Base-by-base conservation (phyloP, 305 asterid species). In the Fraxinus greggii region DNA sequence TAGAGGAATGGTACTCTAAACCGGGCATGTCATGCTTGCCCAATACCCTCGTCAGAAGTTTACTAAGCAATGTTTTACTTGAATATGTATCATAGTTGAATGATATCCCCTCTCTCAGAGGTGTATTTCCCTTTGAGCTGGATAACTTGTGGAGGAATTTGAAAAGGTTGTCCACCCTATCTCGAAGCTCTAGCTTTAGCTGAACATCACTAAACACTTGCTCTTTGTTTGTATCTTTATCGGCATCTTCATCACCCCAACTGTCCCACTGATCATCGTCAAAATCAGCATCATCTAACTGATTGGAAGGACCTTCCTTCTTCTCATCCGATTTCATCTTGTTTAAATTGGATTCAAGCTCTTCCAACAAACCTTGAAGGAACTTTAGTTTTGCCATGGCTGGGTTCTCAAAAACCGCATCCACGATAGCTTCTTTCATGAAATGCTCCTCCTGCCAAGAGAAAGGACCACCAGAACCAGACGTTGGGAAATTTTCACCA, bases 401-500 rank as follows among this genome's bases (percentile, higher is more conserved):
- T 79, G 97, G 98, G 86, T 92, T 94, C 83, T 93, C 98, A 40
- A 96, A 90, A 85, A 96, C 84, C 7, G 98, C 97, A 87, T 96
- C 99, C 74, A 96, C 87, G 54, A 96, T 90, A 82, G 98, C 98
- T 82, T 93, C 99, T 91, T 96, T 95, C 93, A 96, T 91, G 91
- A 93, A 93, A 81, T 93, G 98, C 85, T 96, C 99, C 89, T 96
- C 99, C 89, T 96, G 97, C 99, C 99, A 96, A 79, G 99, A 91
- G 87, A 96, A 96, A 32, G 99, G 99, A 76, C 99, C 92, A 35
- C 81, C 91, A 56, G 98, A 89, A 81, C 99, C 97, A 26, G 98
- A 92, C 78, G 95, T 93, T 26, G 98, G 99, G 86, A 94, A 96
- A 88, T 91, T 93, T 85, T 91, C 98, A 70, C 98, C 98, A 26